Evolutionary conservation across 129 eudicot species (phyloP), one percentile per base, ranked within the genome.

Genomic region (Chrysanthemum makinoi): DNA sequence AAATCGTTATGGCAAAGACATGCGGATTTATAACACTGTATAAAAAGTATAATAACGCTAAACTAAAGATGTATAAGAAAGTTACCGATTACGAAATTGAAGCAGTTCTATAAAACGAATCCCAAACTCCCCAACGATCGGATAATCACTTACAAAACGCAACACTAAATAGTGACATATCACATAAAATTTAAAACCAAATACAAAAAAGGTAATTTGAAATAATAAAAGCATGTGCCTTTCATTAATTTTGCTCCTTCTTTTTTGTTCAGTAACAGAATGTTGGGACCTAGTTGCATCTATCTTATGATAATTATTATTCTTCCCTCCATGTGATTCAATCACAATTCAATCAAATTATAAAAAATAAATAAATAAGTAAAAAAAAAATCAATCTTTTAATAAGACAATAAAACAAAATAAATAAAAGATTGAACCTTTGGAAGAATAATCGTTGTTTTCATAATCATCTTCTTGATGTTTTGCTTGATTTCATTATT

Each of bases 211-310:
- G 35, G 6, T 30, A 4, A 30, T 30, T 30, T 30, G 5, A 30
- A 30, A 30, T 30, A 30, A 30, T 8, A 60, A 22, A 60, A 20
- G 28, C 39, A 60, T 12, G 35, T 77, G 61, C 98, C 98, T 94
- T 88, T 94, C 98, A 81, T 94, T 94, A 64, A 94, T 94, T 77
- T 94, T 94, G 81, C 98, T 83, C 85, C 98, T 85, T 43, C 98
- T 60, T 3, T 95, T 86, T 80, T 94, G 98, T 76, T 94, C 98
- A 0, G 98, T 94, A 6, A 94, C 98, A 4, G 96, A 94, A 79
- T 94, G 98, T 75, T 89, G 89, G 2, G 98, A 94, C 83, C 98
- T 81, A 47, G 83, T 85, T 50, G 88, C 92, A 75, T 74, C 87
- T 13, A 87, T 82, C 69, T 87, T 93, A 60, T 93, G 96, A 80